Conservation (phyloP, 306 rosid species). For the Fragaria iinumae region DNA sequence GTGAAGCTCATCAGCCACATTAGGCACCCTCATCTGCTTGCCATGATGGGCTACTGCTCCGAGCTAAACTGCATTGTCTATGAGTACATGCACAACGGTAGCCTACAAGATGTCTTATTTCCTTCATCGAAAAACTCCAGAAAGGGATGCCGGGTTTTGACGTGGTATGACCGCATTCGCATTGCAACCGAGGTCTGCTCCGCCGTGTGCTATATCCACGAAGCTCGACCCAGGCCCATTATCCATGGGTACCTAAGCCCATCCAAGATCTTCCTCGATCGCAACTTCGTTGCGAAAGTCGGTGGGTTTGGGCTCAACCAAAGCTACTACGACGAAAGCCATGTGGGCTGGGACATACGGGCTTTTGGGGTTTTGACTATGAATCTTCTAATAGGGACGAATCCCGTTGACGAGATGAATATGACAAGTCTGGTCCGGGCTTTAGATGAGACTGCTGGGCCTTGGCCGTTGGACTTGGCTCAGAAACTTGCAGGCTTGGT, state of each 20-base stretch:
- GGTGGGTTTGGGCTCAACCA: slow-evolving; percentile 40
- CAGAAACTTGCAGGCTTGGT: slow-evolving; percentile 43
- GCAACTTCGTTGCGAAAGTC: slow-evolving; percentile 61
- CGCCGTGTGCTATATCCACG: slow-evolving; percentile 51
- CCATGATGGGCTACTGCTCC: slow-evolving; percentile 61
- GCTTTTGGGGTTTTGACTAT: slow-evolving; percentile 51
- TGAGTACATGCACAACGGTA: slow-evolving; percentile 73
- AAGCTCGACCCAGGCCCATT: slow-evolving; percentile 39
- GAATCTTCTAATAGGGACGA: slow-evolving; percentile 50
- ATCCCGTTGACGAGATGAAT: slow-evolving; percentile 44
- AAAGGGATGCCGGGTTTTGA: slow-evolving; percentile 36
- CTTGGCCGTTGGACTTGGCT: slow-evolving; percentile 66
- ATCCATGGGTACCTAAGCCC: slow-evolving; percentile 45
- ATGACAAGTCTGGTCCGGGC: slow-evolving; percentile 27
- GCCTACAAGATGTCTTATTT: slow-evolving; percentile 48
- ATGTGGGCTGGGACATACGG: slow-evolving; percentile 33
- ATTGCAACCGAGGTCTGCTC: slow-evolving; percentile 55
- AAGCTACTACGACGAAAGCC: slow-evolving; percentile 11
- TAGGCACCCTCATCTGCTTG: slow-evolving; percentile 69
- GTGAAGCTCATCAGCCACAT: slow-evolving; percentile 56
- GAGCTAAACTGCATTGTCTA: slow-evolving; percentile 55
- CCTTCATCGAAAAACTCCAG: slow-evolving; percentile 21
- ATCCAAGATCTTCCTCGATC: slow-evolving; percentile 62
- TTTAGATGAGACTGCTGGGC: slow-evolving; percentile 56
- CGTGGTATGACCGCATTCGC: slow-evolving; percentile 60